These are phyloP conservation scores for Venturia aucupariae DNA, from an alignment of 2,329 filamentous ascomycete genomes.

Conservation along the genomic window DNA sequence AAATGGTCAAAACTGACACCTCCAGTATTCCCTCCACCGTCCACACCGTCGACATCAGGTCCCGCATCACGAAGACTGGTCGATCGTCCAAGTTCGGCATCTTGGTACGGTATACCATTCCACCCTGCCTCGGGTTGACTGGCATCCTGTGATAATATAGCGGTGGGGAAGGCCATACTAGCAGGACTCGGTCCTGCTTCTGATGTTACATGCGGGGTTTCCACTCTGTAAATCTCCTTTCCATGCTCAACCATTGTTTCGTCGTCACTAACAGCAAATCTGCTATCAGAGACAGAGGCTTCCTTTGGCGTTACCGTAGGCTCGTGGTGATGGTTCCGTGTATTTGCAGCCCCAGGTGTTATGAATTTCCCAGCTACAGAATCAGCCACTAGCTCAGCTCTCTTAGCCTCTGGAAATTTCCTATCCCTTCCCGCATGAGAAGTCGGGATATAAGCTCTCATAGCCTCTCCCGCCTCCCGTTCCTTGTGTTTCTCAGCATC, in stretches of 20 bases:
- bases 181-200: neutral
- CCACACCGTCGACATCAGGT: neutral
- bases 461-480: neutral
- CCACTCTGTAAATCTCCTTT: neutral
- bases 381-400: neutral
- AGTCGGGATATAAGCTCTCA: neutral
- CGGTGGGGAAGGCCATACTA: neutral
- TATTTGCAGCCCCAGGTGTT: neutral
- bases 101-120: neutral
- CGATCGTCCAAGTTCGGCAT: neutral
- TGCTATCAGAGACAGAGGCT: too few relatives aligned
- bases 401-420: neutral
- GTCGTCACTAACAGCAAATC: too few relatives aligned
- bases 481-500: neutral
- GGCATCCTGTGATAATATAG: neutral
- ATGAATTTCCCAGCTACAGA: neutral
- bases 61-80: neutral
- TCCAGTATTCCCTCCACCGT: neutral
- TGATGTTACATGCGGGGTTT: neutral
- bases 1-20: neutral
- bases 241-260: neutral
- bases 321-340: neutral
- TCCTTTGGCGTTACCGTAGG: neutral
- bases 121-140: neutral
- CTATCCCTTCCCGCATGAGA: neutral